These are phyloP conservation scores for Phyllosticta citriasiana DNA, from an alignment of 2,329 filamentous ascomycete species.

Conservation along the genomic window DNA sequence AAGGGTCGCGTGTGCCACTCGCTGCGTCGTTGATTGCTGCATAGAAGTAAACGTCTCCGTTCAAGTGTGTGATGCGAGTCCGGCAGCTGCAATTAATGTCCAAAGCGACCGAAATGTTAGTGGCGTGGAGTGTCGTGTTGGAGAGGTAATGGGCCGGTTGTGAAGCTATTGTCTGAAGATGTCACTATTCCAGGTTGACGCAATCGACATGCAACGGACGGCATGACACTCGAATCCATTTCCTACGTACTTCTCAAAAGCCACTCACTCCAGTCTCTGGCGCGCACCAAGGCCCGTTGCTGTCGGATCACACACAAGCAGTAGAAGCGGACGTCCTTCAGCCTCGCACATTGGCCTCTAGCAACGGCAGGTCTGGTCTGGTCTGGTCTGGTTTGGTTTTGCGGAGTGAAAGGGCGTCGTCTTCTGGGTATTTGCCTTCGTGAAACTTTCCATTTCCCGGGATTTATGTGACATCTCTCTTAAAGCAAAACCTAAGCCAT, in stretches of 20 bases:
- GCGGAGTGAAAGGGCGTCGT: background rate
- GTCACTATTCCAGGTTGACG: background rate
- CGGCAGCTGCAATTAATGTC: too few relatives aligned
- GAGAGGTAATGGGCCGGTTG: too few relatives aligned
- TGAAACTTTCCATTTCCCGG: constrained; percentile 4
- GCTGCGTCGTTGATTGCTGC: too few relatives aligned
- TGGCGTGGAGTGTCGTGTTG: background rate
- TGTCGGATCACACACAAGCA: background rate
- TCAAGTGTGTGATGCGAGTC: too few relatives aligned
- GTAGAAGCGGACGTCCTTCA: background rate
- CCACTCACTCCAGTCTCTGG: background rate
- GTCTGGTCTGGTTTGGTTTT: too few relatives aligned
- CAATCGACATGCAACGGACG: background rate
- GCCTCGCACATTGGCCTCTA: background rate
- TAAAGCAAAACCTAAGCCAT: constrained; percentile 9
- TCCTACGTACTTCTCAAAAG: background rate
- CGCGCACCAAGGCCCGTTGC: background rate
- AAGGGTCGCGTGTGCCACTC: too few relatives aligned
- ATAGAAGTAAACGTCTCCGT: too few relatives aligned
- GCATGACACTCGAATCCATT: background rate
- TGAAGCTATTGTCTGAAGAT: background rate
- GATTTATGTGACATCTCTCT: constrained; percentile 10
- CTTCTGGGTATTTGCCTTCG: constrained; percentile 7
- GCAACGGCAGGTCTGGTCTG: too few relatives aligned
- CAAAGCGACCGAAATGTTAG: too few relatives aligned